A percentile compares a stretch with the other conserved stretches of the same genome.
Evolutionary conservation across 2,329 filamentous ascomycete species (phyloP).

Genomic region (Phaeoacremonium minimum): DNA sequence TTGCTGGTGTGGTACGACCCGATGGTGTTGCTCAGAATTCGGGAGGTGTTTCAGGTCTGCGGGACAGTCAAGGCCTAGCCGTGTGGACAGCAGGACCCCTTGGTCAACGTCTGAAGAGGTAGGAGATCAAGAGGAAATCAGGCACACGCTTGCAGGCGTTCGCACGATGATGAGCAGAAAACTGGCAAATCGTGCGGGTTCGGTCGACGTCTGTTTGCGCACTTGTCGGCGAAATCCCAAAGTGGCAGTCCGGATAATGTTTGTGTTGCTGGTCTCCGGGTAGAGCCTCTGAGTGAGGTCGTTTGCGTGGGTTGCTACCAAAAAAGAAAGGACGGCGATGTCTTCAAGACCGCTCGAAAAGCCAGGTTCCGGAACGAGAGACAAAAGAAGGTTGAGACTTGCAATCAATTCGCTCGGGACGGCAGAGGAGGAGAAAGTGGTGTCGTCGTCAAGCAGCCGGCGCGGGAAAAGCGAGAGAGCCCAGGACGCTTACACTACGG

Average conservation of each 20-base stretch:
- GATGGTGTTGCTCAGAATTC: background rate
- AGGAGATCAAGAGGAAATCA: background rate
- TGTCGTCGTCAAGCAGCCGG: too few species aligned
- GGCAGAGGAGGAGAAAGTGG: too few species aligned
- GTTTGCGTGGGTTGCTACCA: too few species aligned
- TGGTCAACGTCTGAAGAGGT: background rate
- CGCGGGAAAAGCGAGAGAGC: too few species aligned
- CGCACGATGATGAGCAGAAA: background rate
- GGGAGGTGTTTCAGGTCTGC: background rate
- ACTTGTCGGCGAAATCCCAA: conserved; percentile 6
- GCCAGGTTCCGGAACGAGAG: too few species aligned
- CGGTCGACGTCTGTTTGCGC: background rate
- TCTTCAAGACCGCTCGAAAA: too few species aligned
- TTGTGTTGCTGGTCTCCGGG: too few species aligned
- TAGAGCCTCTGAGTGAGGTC: too few species aligned
- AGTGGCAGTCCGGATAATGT: conserved; percentile 11
- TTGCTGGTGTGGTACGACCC: background rate
- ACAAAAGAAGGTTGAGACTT: too few species aligned
- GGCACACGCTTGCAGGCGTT: background rate
- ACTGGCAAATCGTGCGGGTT: background rate
- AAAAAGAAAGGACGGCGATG: too few species aligned
- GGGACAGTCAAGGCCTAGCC: background rate
- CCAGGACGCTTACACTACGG: too few species aligned
- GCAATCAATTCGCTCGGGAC: too few species aligned
- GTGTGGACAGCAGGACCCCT: background rate